Percentiles rank a stretch among this genome's conserved stretches.
Evolutionary conservation across 371 early-diverging fungal genomes (phyloP).

Genomic region (Batrachochytrium dendrobatidis): DNA sequence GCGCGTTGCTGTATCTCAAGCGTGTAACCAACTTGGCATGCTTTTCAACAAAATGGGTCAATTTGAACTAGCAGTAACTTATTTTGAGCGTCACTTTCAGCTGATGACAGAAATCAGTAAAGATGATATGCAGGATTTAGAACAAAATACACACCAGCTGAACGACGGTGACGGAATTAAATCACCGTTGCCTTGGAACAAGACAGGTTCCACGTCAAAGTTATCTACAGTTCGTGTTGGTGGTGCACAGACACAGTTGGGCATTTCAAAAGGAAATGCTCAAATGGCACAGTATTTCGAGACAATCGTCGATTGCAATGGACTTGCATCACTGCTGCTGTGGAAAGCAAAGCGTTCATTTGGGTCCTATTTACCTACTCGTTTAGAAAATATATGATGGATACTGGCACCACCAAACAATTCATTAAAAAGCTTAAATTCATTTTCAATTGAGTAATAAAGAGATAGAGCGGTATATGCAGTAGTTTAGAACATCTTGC

Average conservation of each 20-base stretch:
- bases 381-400: too few species aligned
- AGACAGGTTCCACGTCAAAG: too few species aligned
- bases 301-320: slow-evolving; percentile 16
- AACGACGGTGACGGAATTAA: too few species aligned
- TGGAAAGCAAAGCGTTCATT: slow-evolving; percentile 28
- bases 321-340: slow-evolving; percentile 12
- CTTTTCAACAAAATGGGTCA: slow-evolving; percentile 34
- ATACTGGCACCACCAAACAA: too few species aligned
- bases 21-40: slow-evolving; percentile 38
- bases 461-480: too few species aligned
- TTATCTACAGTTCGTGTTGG: slow-evolving; percentile 13
- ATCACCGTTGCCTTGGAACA: too few species aligned
- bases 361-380: background rate
- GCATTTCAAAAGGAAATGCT: slow-evolving; percentile 33
- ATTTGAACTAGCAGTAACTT: slow-evolving; percentile 26
- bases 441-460: too few species aligned
- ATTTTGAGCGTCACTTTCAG: slow-evolving; percentile 32
- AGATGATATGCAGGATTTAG: background rate
- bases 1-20: slow-evolving; percentile 25
- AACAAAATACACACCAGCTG: background rate
- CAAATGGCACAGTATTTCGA: slow-evolving; percentile 30
- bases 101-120: slow-evolving; percentile 8
- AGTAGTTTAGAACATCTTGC: too few species aligned
- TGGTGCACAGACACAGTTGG: slow-evolving; percentile 31
- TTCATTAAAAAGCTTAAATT: too few species aligned